phyloP scores from a whole-genome alignment of 768 basidiomycete genomes.

The Boletus reticuloceps region DNA sequence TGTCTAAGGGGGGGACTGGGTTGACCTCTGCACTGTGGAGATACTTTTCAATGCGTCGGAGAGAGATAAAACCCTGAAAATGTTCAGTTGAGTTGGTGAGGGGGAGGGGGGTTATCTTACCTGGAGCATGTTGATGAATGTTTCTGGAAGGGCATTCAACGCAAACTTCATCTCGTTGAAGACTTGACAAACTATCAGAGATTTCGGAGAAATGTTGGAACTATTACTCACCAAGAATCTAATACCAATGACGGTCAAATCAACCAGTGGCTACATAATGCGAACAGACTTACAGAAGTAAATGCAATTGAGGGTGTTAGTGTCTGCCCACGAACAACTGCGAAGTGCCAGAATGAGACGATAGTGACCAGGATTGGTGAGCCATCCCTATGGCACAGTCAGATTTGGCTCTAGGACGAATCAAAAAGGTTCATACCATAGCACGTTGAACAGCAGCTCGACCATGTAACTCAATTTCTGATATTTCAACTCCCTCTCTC shows the following conservation, averaged over 20 bases:
- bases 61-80: constrained; percentile 69
- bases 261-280: background rate
- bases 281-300: constrained; percentile 48
- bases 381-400: constrained; percentile 32
- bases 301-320: constrained; percentile 87
- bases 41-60: constrained; percentile 91
- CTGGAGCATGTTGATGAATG: constrained; percentile 87
- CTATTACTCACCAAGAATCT: constrained; percentile 41
- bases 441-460: constrained; percentile 61
- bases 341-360: constrained; percentile 67
- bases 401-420: background rate
- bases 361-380: constrained; percentile 59
- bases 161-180: constrained; percentile 89
- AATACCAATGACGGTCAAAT: background rate
- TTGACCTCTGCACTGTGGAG: constrained; percentile 71
- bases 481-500: constrained; percentile 79
- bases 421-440: constrained; percentile 41
- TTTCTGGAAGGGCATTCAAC: constrained; percentile 85
- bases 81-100: background rate
- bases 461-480: constrained; percentile 86
- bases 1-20: constrained; percentile 52
- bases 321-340: constrained; percentile 63
- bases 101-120: constrained; percentile 29
- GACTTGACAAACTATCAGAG: constrained; percentile 40
- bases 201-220: background rate